Evolutionary conservation across 441 rosid species (phyloP), one percentile per base, ranked within the genome.

Genomic region (Pelargonium cotyledonis): DNA sequence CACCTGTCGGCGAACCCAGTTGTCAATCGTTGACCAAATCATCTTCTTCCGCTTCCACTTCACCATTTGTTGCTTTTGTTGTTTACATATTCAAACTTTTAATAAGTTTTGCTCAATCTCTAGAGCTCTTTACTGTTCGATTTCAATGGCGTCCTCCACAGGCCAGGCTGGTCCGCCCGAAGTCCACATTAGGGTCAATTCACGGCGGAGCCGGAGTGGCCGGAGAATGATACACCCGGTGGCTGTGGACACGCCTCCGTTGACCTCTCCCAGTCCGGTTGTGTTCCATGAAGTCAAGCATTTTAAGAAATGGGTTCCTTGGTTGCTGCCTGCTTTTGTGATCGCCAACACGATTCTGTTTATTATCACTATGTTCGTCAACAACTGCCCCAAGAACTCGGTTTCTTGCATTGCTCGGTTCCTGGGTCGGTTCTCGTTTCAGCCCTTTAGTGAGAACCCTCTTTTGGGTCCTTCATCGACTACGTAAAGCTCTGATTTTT

Each of bases 391-490:
- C 64, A 82, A 80, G 75, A 83, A 88, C 38, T 79, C 9, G 83
- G 85, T 41, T 11, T 66, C 51, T 44, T 95, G 99, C 41, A 91
- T 89, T 41, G 92, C 89, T 47, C 86, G 70, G 76, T 85, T 86
- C 72, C 90, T 92, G 1, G 85, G 95, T 3, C 81, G 95, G 69
- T 57, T 95, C 63, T 86, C 98, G 4, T 95, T 95, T 70, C 85
- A 92, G 82, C 98, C 99, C 61, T 78, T 86, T 70, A 82, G 65
- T 67, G 95, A 89, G 77, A 95, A 92, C 71, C 99, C 99, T 81
- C 85, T 92, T 44, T 84, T 95, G 72, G 99, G 98, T 46, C 97
- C 98, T 3, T 92, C 98, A 70, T 84, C 96, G 77, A 65, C 80
- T 10, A 82, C 97, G 98, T 95, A 77, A 82, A 92, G 75, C 63